Evolutionary conservation across 768 basidiomycete genomes (phyloP), one percentile per base, ranked within the genome.

Genomic region (Asterophora lycoperdoides): DNA sequence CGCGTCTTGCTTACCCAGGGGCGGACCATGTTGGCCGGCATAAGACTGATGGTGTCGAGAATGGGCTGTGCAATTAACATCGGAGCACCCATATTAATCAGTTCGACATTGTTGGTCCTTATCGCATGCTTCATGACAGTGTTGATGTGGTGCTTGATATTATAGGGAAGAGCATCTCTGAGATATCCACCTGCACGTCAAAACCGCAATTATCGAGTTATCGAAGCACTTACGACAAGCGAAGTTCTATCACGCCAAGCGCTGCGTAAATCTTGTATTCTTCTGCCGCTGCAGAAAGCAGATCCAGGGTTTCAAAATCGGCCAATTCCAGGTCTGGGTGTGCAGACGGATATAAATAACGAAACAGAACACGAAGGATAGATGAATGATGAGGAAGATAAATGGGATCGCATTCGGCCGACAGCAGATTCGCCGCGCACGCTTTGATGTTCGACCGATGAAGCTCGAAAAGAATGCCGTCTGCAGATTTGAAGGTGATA

Each of bases 261-360:
- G 46, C 51, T 0, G 51, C 20, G 15, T 47, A 48, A 0, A 48
- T 37, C n/a, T 33, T 23, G 18, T 52, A 52, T 1, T n/a, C 26
- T 26, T 52, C 37, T 10, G 46, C 41, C 32, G 46, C 51, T 9
- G 39, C 15, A 11, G 41, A 48, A 23, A 52, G 51, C 15, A 43
- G 46, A 38, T 41, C 46, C 5, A 52, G 35, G 18, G 37, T 26
- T 9, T 19, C 4, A n/a, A 44, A 48, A 19, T 48, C 37, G 1
- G 13, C 10, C 8, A 5, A 42, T 35, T 52, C 42, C 17, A 48
- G 28, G 36, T 52, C 46, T 2, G 51, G 51, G 4, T 52, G 51
- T 2, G 46, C 46, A 20, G 35, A 14, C 20, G 26, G 11, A 7
- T 15, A 10, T 15, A 48, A 19, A 40, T 43, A 48, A 9, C 3